Evolutionary conservation across 108 stramenopile species (phyloP).

Genomic region (Schizochytrium sp.): DNA sequence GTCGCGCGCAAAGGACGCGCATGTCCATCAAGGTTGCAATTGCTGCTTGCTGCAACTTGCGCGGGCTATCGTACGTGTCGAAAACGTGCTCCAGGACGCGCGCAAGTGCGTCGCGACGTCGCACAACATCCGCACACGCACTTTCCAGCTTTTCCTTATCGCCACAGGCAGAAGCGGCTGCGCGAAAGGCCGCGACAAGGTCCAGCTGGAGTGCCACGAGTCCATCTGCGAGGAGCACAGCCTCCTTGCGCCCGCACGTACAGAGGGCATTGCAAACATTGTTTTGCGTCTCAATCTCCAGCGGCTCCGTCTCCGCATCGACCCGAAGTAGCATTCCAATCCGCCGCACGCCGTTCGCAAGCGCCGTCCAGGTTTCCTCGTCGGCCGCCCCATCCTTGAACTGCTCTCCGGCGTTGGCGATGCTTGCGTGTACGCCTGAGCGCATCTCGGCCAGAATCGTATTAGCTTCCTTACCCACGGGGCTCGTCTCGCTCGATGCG

Average conservation of each 20-base stretch:
- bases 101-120: background rate
- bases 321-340: background rate
- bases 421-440: background rate
- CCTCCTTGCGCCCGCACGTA: no score
- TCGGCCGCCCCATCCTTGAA: background rate
- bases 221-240: background rate
- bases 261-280: no score
- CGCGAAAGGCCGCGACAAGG: background rate
- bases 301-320: background rate
- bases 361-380: background rate
- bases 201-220: background rate
- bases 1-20: background rate
- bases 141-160: background rate
- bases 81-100: background rate
- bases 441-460: background rate
- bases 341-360: background rate
- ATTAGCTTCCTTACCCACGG: background rate
- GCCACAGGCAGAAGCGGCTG: background rate
- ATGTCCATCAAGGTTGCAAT: background rate
- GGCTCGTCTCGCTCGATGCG: background rate
- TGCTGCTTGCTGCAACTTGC: background rate
- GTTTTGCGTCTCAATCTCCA: no score
- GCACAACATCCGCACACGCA: background rate
- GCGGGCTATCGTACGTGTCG: background rate
- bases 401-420: background rate